Conservation (phyloP, 495 filamentous ascomycete species). For the Neurospora sp. region DNA sequence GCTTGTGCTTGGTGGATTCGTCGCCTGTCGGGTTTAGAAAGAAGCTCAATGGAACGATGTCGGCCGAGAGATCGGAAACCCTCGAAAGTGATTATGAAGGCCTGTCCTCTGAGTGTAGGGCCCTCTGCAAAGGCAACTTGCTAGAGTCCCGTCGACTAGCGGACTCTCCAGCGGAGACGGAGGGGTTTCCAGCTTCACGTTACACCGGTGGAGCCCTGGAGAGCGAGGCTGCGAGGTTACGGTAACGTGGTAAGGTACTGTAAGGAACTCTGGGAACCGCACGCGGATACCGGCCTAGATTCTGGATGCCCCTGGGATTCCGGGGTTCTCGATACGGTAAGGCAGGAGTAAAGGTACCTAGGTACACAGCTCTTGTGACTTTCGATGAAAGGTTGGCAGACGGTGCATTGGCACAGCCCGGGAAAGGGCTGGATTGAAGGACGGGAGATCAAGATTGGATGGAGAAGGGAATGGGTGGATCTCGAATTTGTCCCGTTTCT, state of each 20-base stretch:
- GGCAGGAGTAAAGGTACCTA: not conserved
- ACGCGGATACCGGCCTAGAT: not conserved
- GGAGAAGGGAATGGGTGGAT: constrained; percentile 12
- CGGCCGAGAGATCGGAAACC: not conserved
- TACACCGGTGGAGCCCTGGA: not conserved
- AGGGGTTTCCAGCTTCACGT: not conserved
- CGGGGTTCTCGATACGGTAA: not conserved
- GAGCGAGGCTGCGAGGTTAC: not conserved
- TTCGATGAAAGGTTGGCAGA: not conserved
- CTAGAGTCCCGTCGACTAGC: not conserved
- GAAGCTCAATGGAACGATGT: not conserved
- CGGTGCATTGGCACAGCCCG: not conserved
- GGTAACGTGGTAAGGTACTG: not conserved
- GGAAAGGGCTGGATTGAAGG: constrained; percentile 14
- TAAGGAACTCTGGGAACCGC: not conserved
- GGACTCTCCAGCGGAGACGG: not conserved
- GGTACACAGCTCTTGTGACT: not conserved
- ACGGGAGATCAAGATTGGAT: constrained; percentile 22
- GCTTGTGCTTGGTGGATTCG: not conserved
- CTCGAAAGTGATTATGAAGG: not conserved
- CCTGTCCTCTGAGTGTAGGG: not conserved
- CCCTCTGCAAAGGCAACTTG: not conserved
- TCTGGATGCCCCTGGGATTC: not conserved
- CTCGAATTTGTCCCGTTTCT: constrained; percentile 17
- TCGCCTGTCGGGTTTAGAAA: not conserved